Conservation (phyloP, 2,329 filamentous ascomycete species). For the Lasiodiplodia sp. region DNA sequence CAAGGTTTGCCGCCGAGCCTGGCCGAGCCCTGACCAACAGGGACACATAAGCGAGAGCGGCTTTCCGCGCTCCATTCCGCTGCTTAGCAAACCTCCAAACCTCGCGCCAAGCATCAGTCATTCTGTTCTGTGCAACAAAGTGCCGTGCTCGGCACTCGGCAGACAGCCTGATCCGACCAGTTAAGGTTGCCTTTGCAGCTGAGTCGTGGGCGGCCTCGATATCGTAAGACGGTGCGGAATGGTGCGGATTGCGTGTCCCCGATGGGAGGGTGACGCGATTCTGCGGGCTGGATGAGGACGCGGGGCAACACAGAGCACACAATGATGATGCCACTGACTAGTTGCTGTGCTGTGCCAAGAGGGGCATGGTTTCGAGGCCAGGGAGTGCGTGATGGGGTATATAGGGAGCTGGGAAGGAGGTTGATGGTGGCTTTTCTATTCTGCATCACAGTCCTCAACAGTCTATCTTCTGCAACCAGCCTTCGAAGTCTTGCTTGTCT, state of each 20-base stretch:
- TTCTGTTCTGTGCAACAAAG: too few species aligned
- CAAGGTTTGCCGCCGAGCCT: too few species aligned
- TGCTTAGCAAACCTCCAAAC: constrained; percentile 5
- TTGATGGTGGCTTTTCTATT: background rate
- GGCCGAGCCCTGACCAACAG: background rate
- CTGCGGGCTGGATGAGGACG: background rate
- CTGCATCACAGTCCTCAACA: background rate
- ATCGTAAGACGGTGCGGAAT: constrained; percentile 6
- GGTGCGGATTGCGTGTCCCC: constrained; percentile 12
- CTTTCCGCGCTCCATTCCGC: constrained; percentile 19
- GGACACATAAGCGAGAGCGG: background rate
- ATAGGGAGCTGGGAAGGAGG: background rate
- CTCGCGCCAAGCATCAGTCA: background rate
- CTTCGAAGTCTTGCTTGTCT: background rate
- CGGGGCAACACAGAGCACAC: background rate
- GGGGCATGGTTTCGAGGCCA: background rate
- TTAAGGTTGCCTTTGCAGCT: background rate
- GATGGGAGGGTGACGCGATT: constrained; percentile 8
- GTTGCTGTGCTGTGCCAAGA: too few species aligned
- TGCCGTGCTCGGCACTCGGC: background rate
- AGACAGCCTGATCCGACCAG: background rate
- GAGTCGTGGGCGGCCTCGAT: background rate
- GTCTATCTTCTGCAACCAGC: background rate
- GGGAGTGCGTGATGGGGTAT: background rate
- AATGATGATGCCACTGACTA: background rate